phyloP scores from a whole-genome alignment of 371 early-diverging fungal genomes.

The Mucor indicus region DNA sequence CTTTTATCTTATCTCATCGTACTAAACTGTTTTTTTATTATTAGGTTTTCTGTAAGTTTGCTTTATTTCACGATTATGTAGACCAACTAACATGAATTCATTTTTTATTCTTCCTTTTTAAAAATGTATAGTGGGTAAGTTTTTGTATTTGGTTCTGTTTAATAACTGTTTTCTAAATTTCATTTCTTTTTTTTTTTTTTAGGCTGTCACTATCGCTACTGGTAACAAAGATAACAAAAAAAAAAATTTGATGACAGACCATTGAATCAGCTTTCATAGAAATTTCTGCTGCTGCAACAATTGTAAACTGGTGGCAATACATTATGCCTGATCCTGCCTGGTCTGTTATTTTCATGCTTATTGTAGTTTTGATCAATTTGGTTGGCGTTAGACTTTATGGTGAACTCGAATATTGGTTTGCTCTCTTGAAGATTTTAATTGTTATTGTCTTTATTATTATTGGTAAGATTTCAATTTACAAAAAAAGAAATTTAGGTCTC shows the following conservation, averaged over 20 bases:
- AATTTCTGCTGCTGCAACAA: conserved; percentile 72
- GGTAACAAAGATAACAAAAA: too few relatives aligned
- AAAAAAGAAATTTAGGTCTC: too few relatives aligned
- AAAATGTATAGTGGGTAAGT: conserved; percentile 35
- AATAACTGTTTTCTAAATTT: not conserved
- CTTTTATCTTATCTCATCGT: too few relatives aligned
- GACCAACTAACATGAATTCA: too few relatives aligned
- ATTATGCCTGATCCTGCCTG: conserved; percentile 54
- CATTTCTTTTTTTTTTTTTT: not conserved
- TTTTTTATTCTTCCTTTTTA: too few relatives aligned
- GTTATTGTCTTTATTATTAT: conserved; percentile 69
- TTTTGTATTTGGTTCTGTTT: too few relatives aligned
- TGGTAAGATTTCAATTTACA: too few relatives aligned
- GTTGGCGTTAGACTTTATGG: conserved; percentile 57
- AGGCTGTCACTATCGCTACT: conserved; percentile 39
- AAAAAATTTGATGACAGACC: too few relatives aligned
- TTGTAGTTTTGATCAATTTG: conserved; percentile 57
- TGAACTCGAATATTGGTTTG: conserved; percentile 76
- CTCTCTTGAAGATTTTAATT: conserved; percentile 64
- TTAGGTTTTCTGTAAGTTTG: conserved; percentile 41
- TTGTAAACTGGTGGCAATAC: conserved; percentile 77
- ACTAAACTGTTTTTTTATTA: too few relatives aligned
- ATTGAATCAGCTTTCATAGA: conserved; percentile 38
- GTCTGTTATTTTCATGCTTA: conserved; percentile 53
- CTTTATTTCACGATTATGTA: not conserved